Evolutionary conservation across 352 stramenopile species (phyloP).

Genomic region (Phytopythium cucurbitacearum): DNA sequence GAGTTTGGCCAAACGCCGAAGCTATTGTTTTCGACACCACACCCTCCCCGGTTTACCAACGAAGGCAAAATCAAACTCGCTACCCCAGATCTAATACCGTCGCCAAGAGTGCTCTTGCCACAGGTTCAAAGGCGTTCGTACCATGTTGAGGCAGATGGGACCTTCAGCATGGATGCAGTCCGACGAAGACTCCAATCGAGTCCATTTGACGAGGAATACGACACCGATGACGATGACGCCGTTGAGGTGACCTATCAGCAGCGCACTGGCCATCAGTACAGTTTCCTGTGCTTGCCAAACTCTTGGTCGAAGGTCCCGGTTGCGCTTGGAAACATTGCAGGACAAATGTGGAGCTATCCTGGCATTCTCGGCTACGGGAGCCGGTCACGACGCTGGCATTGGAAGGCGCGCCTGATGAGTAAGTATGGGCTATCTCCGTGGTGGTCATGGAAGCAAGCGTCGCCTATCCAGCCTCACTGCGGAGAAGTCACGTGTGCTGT

Average conservation of each 20-base stretch:
- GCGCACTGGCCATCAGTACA: conserved; percentile 14
- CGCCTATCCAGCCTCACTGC: conserved; percentile 33
- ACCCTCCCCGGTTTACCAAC: conserved; percentile 49
- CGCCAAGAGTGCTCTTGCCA: conserved; percentile 22
- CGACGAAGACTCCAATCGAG: conserved; percentile 7
- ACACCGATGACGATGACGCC: conserved; percentile 29
- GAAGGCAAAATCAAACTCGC: conserved; percentile 46
- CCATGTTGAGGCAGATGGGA: conserved; percentile 1
- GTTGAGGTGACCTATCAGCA: conserved; percentile 4
- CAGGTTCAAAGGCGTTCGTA: conserved; percentile 16
- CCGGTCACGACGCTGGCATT: conserved; percentile 59
- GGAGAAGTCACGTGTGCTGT: conserved; percentile 61
- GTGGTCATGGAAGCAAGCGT: conserved; percentile 54
- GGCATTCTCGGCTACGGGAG: conserved; percentile 30
- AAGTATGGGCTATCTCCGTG: conserved; percentile 19
- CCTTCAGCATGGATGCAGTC: not conserved
- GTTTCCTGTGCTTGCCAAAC: conserved; percentile 41
- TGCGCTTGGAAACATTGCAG: conserved; percentile 1
- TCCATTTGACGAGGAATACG: conserved; percentile 22
- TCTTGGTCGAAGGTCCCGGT: conserved; percentile 29
- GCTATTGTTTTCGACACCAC: conserved; percentile 64
- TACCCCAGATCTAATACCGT: conserved; percentile 45
- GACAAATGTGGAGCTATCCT: not conserved
- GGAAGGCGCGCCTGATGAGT: conserved; percentile 33
- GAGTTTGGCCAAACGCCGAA: conserved; percentile 91